Evolutionary conservation across 352 stramenopile species (phyloP).

Genomic region (Peronospora tabacina): DNA sequence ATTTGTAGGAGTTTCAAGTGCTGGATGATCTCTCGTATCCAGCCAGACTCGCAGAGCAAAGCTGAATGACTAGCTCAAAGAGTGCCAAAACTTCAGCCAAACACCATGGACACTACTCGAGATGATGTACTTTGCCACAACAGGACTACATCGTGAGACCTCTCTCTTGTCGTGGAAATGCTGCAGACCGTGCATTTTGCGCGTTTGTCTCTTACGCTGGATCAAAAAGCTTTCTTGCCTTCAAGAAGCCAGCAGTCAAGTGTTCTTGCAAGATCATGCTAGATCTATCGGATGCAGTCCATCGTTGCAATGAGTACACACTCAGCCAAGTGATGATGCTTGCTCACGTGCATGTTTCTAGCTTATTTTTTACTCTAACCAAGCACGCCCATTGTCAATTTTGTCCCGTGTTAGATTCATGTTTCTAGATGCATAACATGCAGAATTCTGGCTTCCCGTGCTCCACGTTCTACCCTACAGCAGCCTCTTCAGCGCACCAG

Average conservation of each 20-base stretch:
- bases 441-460: not conserved
- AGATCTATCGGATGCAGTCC: too few species aligned
- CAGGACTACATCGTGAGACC: too few species aligned
- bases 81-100: not conserved
- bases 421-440: not conserved
- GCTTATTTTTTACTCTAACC: constrained; percentile 14
- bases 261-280: not conserved
- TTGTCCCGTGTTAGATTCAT: not conserved
- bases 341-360: constrained; percentile 15
- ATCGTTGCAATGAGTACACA: too few species aligned
- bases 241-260: constrained; percentile 32
- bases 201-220: constrained; percentile 52
- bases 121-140: constrained; percentile 35
- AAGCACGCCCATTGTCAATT: not conserved
- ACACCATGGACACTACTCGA: constrained; percentile 8
- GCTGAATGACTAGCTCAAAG: too few species aligned
- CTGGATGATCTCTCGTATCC: too few species aligned
- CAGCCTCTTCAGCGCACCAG: constrained; percentile 21
- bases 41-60: too few species aligned
- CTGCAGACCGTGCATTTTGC: constrained; percentile 58
- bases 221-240: constrained; percentile 16
- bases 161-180: constrained; percentile 55
- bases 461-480: constrained; percentile 16
- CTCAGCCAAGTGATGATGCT: not conserved
- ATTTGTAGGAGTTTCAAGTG: too few species aligned